These are phyloP conservation scores for Neurospora terricola DNA, from an alignment of 495 filamentous ascomycete species.

Conservation along the genomic window DNA sequence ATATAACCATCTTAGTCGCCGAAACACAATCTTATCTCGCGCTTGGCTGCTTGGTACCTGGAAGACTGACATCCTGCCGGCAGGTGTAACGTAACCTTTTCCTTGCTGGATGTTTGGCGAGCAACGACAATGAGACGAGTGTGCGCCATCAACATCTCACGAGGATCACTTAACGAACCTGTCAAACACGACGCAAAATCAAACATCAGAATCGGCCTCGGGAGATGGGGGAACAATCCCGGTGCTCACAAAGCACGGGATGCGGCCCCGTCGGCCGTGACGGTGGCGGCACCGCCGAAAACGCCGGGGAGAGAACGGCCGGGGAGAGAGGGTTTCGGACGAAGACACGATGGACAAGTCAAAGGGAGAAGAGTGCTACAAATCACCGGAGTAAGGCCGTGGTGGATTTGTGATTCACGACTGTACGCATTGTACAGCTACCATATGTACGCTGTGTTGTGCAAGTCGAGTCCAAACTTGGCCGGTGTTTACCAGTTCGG, in stretches of 20 bases:
- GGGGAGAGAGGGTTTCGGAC: constrained; percentile 1
- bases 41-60: not conserved
- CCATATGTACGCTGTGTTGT: not conserved
- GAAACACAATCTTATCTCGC: not conserved
- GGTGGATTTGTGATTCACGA: not conserved
- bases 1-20: not conserved
- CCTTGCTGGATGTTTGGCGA: not conserved
- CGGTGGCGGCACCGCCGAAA: not conserved
- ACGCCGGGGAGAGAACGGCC: not conserved
- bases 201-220: not conserved
- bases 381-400: constrained; percentile 29
- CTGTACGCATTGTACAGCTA: not conserved
- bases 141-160: not conserved
- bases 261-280: not conserved
- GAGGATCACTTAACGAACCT: not conserved
- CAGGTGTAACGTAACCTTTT: not conserved
- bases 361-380: constrained; percentile 3
- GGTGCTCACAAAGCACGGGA: not conserved
- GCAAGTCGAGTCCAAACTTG: not conserved
- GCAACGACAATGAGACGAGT: not conserved
- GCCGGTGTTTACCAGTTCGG: not conserved
- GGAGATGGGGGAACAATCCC: not conserved
- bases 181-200: not conserved
- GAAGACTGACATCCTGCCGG: not conserved
- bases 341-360: not conserved